A percentile compares a stretch with the other conserved stretches of the same genome.
Conservation (phyloP, 441 rosid species). For the Gossypium gossypioides region DNA sequence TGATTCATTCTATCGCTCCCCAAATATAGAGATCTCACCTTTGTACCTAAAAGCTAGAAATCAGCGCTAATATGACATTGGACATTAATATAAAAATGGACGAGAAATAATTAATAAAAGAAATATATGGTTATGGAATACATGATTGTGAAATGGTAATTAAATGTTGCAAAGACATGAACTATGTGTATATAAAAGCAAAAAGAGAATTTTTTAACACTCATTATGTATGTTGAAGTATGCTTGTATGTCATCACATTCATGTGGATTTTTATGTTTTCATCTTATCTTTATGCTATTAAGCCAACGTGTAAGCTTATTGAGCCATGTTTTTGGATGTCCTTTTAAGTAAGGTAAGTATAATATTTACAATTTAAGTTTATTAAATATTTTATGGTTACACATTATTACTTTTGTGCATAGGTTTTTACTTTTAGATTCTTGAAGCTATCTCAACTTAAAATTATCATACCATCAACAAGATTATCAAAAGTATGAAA, state of each 20-base stretch:
- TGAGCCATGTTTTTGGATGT: neutral
- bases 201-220: no score
- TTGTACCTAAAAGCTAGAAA: neutral
- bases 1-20: neutral
- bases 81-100: neutral
- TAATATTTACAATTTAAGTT: neutral
- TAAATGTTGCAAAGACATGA: neutral
- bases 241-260: neutral
- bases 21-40: no score
- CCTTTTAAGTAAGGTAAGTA: neutral
- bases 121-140: neutral
- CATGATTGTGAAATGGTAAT: neutral
- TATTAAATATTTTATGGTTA: no score
- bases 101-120: neutral
- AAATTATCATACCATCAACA: neutral
- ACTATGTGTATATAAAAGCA: neutral
- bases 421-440: no score
- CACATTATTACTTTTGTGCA: neutral
- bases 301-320: neutral
- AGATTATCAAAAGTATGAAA: no score
- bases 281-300: neutral
- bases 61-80: neutral
- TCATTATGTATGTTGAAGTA: neutral
- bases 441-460: neutral
- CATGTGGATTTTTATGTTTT: neutral